Conservation (phyloP, 371 early-diverging fungal species). For the Mucor circinelloides region DNA sequence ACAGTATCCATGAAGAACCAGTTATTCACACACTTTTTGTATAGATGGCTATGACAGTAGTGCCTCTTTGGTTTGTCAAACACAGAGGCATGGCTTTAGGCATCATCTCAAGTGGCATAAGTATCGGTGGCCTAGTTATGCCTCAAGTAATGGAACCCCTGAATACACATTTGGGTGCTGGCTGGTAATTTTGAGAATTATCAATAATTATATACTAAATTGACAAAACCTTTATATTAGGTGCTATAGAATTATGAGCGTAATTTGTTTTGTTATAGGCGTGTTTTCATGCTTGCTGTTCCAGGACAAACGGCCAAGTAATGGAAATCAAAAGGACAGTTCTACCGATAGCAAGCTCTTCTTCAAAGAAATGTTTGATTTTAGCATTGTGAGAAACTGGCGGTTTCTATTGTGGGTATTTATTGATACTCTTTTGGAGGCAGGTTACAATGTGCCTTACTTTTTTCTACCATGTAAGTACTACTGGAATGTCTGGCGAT, state of each 20-base stretch:
- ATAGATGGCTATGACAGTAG: conserved; percentile 26
- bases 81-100: conserved; percentile 74
- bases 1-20: neutral
- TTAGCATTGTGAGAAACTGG: conserved; percentile 43
- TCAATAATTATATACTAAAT: neutral
- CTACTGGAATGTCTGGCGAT: neutral
- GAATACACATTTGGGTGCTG: conserved; percentile 54
- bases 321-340: neutral
- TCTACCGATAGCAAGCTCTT: neutral
- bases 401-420: conserved; percentile 44
- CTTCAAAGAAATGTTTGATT: conserved; percentile 39
- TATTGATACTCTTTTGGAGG: conserved; percentile 36
- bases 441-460: conserved; percentile 59
- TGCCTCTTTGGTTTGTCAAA: conserved; percentile 70
- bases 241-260: conserved; percentile 26
- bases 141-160: conserved; percentile 63
- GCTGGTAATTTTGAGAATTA: conserved; percentile 39
- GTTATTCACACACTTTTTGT: neutral
- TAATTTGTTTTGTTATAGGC: conserved; percentile 18
- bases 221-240: conserved; percentile 4
- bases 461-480: conserved; percentile 53
- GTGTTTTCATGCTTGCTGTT: conserved; percentile 16
- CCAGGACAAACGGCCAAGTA: neutral
- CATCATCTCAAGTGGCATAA: conserved; percentile 70
- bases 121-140: conserved; percentile 76